These are phyloP conservation scores for Metschnikowia santaceciliae DNA, from an alignment of 805 yeast species.

Conservation along the genomic window DNA sequence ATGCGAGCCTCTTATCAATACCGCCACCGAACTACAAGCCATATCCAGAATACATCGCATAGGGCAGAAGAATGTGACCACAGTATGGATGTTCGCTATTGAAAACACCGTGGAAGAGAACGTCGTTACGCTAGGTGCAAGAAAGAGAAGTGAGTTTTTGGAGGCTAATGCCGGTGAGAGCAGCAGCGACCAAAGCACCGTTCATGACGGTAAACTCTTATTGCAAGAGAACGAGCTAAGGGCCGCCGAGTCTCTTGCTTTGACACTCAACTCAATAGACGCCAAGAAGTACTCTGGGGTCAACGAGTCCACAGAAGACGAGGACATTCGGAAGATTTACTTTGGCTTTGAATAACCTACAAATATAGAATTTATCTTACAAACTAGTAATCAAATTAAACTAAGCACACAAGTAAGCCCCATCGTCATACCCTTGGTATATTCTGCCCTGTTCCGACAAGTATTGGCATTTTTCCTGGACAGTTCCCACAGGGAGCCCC, in stretches of 20 bases:
- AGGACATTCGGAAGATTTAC: constrained; percentile 12
- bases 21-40: constrained; percentile 86
- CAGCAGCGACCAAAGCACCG: not conserved
- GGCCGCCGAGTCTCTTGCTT: constrained; percentile 18
- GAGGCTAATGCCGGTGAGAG: constrained; percentile 15
- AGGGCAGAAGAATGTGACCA: constrained; percentile 79
- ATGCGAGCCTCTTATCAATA: constrained; percentile 88
- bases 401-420: constrained; percentile 41
- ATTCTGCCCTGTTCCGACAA: constrained; percentile 66
- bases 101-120: constrained; percentile 86
- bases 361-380: not conserved
- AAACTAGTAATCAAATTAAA: not conserved
- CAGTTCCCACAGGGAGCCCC: constrained; percentile 46
- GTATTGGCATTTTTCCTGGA: constrained; percentile 45
- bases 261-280: constrained; percentile 10
- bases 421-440: constrained; percentile 68
- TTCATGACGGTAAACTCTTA: not conserved
- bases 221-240: constrained; percentile 14
- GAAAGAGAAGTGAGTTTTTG: constrained; percentile 48
- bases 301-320: constrained; percentile 14
- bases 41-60: constrained; percentile 88
- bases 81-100: constrained; percentile 89
- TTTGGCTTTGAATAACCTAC: constrained; percentile 9
- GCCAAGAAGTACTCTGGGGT: constrained; percentile 4
- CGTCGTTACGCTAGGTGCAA: constrained; percentile 64